Percentiles rank a stretch among this genome's conserved stretches.
Conservation (phyloP, 257 asterid genomes). For the Solanum chmielewskii region DNA sequence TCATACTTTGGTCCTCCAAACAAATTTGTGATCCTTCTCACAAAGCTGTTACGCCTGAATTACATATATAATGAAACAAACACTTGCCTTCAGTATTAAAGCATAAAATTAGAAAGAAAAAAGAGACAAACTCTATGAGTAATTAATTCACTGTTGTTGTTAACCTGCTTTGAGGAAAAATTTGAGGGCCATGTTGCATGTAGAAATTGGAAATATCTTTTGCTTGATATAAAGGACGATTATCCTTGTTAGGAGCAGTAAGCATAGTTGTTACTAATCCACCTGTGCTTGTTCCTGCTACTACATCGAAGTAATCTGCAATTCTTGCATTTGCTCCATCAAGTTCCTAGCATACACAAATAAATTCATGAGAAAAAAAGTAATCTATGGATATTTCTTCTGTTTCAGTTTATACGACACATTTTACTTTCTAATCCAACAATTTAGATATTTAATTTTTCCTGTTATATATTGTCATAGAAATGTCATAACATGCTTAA, state of each 20-base stretch:
- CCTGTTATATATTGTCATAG: neutral
- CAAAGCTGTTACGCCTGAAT: conserved; percentile 28
- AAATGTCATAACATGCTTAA: neutral
- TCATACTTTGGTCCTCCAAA: conserved; percentile 60
- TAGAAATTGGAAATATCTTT: conserved; percentile 48
- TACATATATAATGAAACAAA: neutral
- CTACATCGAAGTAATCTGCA: conserved; percentile 67
- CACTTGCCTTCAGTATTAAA: neutral
- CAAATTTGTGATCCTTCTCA: conserved; percentile 12
- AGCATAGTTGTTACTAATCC: conserved; percentile 59
- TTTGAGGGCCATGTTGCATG: conserved; percentile 41
- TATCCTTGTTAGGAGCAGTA: conserved; percentile 41
- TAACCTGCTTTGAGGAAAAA: conserved; percentile 39
- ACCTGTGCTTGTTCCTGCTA: conserved; percentile 77
- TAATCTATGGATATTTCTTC: neutral
- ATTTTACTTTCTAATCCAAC: neutral
- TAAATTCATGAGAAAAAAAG: neutral
- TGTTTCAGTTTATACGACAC: neutral
- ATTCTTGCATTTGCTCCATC: conserved; percentile 65
- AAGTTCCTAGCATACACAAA: conserved; percentile 22
- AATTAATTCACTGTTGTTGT: neutral
- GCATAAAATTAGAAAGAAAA: neutral
- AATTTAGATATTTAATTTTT: neutral
- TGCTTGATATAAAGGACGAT: conserved; percentile 51
- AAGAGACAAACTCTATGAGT: too few species aligned